These are phyloP conservation scores for Acacia melanoxylon DNA, from an alignment of 306 rosid species.

Conservation along the genomic window DNA sequence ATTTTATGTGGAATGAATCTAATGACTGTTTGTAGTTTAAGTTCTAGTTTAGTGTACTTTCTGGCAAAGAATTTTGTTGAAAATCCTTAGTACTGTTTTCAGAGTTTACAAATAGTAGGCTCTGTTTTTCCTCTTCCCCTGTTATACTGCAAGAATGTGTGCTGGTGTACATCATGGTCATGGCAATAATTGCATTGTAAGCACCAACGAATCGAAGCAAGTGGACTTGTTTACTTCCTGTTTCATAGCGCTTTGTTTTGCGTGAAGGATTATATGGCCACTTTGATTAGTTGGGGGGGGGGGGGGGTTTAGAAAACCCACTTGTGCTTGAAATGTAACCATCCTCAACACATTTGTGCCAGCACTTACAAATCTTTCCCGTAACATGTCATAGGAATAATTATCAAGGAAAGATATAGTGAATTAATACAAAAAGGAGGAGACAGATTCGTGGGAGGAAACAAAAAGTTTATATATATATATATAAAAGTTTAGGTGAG, in stretches of 20 bases:
- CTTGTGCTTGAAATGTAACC: neutral
- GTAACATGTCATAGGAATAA: too few relatives aligned
- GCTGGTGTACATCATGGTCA: conserved; percentile 29
- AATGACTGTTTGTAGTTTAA: conserved; percentile 10
- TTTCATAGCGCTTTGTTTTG: neutral
- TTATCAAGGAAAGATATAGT: neutral
- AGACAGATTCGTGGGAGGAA: neutral
- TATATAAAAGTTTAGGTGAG: too few relatives aligned
- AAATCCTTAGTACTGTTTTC: conserved; percentile 10
- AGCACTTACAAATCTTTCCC: neutral
- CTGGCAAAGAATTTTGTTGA: conserved; percentile 20
- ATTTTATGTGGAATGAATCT: conserved; percentile 34
- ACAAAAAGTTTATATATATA: too few relatives aligned
- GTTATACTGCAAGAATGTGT: conserved; percentile 23
- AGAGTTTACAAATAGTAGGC: conserved; percentile 9
- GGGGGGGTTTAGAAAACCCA: too few relatives aligned
- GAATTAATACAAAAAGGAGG: neutral
- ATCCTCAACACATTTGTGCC: neutral
- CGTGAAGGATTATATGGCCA: neutral
- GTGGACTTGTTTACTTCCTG: neutral
- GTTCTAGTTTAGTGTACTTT: conserved; percentile 24
- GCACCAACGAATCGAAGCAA: conserved; percentile 31
- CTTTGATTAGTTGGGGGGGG: neutral
- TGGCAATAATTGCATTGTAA: conserved; percentile 18
- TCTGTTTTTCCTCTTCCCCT: neutral